Evolutionary conservation across 106 monocot genomes (phyloP).

Genomic region (Dioscorea zingiberensis): DNA sequence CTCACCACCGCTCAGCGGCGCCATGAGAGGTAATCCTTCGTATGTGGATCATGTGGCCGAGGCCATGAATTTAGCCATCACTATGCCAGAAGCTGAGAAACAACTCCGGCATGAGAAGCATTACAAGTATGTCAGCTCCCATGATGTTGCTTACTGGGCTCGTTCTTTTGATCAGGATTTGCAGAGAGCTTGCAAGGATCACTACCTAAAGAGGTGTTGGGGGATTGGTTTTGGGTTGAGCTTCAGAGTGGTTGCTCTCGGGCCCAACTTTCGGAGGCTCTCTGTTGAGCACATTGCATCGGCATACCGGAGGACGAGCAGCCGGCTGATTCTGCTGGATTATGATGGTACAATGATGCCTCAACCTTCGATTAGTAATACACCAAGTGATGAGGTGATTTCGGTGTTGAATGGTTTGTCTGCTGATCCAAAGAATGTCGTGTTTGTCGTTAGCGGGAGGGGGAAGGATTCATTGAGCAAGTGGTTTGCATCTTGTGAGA

Average conservation of each 20-base stretch:
- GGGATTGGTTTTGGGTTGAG: constrained; percentile 89
- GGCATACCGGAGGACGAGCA: constrained; percentile 43
- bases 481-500: constrained; percentile 72
- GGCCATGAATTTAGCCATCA: constrained; percentile 59
- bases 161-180: constrained; percentile 84
- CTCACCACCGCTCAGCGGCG: constrained; percentile 32
- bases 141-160: constrained; percentile 91
- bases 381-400: constrained; percentile 68
- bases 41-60: constrained; percentile 72
- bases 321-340: constrained; percentile 74
- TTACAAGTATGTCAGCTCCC: constrained; percentile 65
- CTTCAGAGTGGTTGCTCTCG: constrained; percentile 76
- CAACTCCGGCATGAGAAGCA: constrained; percentile 68
- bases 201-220: constrained; percentile 72
- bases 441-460: constrained; percentile 86
- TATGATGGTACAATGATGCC: constrained; percentile 97
- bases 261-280: constrained; percentile 71
- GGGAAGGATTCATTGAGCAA: constrained; percentile 72
- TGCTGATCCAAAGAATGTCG: constrained; percentile 70
- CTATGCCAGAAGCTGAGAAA: constrained; percentile 78
- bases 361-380: constrained; percentile 50
- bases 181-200: constrained; percentile 80
- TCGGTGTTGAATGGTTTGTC: constrained; percentile 58
- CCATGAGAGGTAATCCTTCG: constrained; percentile 66
- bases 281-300: constrained; percentile 74